Base-by-base conservation (phyloP, 305 asterid genomes). In the Caryopteris hybrid region DNA sequence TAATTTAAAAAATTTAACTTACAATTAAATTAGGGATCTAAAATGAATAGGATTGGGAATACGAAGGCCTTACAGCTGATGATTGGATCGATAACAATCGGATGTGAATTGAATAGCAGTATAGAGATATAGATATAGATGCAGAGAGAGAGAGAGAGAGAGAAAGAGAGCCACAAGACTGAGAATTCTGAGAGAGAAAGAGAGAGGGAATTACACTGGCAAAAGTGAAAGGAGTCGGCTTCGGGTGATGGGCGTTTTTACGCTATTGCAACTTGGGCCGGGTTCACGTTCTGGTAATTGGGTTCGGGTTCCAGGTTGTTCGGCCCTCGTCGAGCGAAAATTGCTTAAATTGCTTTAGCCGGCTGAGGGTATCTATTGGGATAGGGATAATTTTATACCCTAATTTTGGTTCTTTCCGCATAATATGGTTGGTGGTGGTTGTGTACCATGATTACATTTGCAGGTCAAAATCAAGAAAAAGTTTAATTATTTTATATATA, bases 131-230 rank as follows among this genome's bases (percentile, higher is more conserved):
- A 61, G 74, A 47, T 73, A 69, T 43, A 75, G 81, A 66, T 46
- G 85, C 78, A 82, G 81, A 79, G 84, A 81, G 81, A 74, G 82
- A 80, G 57, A 78, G 79, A 82, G 81, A 79, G 84, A 81, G 81
- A 74, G 82, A 80, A 61, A 78, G 79, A 81, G 69, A 76, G 68
- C 75, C 84, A 82, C 80, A 71, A 74, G 85, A 83, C 80, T 72
- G 86, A 80, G 78, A 65, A 71, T 76, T 68, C 65, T 69, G 83
- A 71, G 82, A 76, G 86, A 77, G 79, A 76, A 51, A 69, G 81
- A 71, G 82, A 78, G 86, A n/a, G n/a, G 81, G 78, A 77, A 52
- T 39, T 58, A 43, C 68, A 76, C 70, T 46, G 75, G 70, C 70
- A 68, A 57, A 64, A 46, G 59, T 61, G 61, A 64, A 38, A n/a